phyloP scores from a whole-genome alignment of 495 filamentous ascomycete species.

The Clavariopsis aquatica region DNA sequence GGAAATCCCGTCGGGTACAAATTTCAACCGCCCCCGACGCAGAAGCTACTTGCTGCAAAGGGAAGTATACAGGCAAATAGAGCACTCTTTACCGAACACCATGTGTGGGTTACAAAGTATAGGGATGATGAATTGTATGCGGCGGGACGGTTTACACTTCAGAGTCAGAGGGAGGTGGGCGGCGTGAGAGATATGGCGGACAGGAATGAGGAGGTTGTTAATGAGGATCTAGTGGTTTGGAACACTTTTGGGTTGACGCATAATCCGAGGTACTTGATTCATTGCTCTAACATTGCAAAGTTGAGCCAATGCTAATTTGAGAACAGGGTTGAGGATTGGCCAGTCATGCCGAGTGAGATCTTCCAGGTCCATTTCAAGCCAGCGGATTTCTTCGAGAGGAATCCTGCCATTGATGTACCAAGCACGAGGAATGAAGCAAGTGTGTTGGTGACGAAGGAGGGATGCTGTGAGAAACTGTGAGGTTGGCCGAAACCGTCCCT shows the following conservation, averaged over 20 bases:
- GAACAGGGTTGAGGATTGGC: slow-evolving; percentile 59
- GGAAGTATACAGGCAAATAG: slow-evolving; percentile 29
- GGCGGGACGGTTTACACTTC: slow-evolving; percentile 43
- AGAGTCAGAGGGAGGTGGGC: slow-evolving; percentile 47
- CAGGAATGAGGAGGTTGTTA: slow-evolving; percentile 46
- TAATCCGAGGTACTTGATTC: slow-evolving; percentile 45
- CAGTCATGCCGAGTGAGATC: slow-evolving; percentile 62
- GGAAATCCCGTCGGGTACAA: slow-evolving; percentile 44
- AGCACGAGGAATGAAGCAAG: slow-evolving; percentile 56
- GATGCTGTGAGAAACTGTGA: slow-evolving; percentile 23
- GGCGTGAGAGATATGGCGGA: slow-evolving; percentile 49
- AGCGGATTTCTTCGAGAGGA: slow-evolving; percentile 57
- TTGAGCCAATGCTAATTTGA: not conserved
- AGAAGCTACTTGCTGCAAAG: slow-evolving; percentile 38
- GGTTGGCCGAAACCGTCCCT: no score
- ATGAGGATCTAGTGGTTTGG: slow-evolving; percentile 62
- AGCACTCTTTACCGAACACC: slow-evolving; percentile 39
- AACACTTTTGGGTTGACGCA: slow-evolving; percentile 62
- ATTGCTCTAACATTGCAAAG: not conserved
- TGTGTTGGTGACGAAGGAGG: slow-evolving; percentile 43
- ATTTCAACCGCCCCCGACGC: slow-evolving; percentile 40
- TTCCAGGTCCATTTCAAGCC: slow-evolving; percentile 59
- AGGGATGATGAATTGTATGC: slow-evolving; percentile 40
- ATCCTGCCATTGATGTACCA: slow-evolving; percentile 58
- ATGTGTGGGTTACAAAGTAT: slow-evolving; percentile 46